Evolutionary conservation across 306 rosid genomes (phyloP), one percentile per base, ranked within the genome.

Genomic region (Inga leiocalycina): DNA sequence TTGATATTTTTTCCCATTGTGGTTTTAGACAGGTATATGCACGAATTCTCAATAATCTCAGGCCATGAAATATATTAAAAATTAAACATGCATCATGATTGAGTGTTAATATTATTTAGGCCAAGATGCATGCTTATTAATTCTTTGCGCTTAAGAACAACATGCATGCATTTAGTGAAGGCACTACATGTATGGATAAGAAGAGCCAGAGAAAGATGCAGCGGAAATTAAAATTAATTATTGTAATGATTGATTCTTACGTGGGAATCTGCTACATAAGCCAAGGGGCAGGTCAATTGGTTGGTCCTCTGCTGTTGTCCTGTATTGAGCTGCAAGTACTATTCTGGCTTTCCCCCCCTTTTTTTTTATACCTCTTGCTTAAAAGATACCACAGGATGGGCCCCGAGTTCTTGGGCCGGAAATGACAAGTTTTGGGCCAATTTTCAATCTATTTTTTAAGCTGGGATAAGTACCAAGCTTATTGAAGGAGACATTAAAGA

Each of bases 401-500:
- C 83, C 87, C 87, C 65, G 77, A 17, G 75, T 77, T 86, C 77
- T 87, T 84, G 65, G 79, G 83, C 87, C 86, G 77, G 90, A 87
- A 83, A 88, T 66, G 87, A 54, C 79, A 90, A 81, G 86, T 67
- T 84, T 74, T 70, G 71, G 88, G 89, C 82, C 92, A 85, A 86
- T 52, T 74, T 84, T 83, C 74, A 79, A 75, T 59, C 71, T 74
- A 69, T 87, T 81, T 84, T 85, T 84, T 79, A 57, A 34, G 87
- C 83, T 88, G 78, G 83, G 79, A 92, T 91, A 89, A 92, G 97
- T 96, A 85, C 97, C 98, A 89, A 92, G 92, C 98, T 92, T 92
- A 87, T 85, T 84, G 87, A 92, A 88, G 98, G 92, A 91, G 94
- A 96, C 97, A 93, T 91, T 88, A 86, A 67, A 79, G 93, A 92